A percentile compares a stretch with the other conserved stretches of the same genome.
Evolutionary conservation across 2,329 filamentous ascomycete genomes (phyloP).

Genomic region (Fusarium continuum): DNA sequence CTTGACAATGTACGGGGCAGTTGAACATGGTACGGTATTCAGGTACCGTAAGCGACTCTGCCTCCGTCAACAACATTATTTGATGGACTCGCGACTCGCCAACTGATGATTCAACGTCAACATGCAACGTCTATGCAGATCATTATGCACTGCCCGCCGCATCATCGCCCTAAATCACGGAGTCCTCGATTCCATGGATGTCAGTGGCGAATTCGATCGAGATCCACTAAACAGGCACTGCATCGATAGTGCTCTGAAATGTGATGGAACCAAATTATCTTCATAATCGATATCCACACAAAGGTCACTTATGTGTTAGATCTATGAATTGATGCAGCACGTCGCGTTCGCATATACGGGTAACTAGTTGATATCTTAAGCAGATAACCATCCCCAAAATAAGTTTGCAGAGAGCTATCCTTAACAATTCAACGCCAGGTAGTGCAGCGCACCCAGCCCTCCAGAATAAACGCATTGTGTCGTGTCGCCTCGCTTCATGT

Average conservation of each 20-base stretch:
- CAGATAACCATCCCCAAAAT: neutral
- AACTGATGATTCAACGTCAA: neutral
- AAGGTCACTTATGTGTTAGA: neutral
- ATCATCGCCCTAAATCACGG: conserved; percentile 8
- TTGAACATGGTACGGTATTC: too few relatives aligned
- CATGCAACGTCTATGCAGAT: conserved; percentile 34
- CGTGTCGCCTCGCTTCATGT: conserved; percentile 15
- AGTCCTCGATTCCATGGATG: conserved; percentile 3
- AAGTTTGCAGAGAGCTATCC: conserved; percentile 11
- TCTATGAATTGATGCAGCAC: neutral
- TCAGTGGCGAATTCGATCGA: conserved; percentile 24
- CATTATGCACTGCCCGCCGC: conserved; percentile 32
- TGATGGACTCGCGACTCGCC: too few relatives aligned
- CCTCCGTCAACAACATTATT: neutral
- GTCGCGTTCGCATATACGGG: neutral
- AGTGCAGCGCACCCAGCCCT: conserved; percentile 13
- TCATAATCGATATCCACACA: neutral
- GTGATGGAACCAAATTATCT: neutral
- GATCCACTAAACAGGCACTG: conserved; percentile 27
- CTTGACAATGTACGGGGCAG: neutral
- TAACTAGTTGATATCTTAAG: neutral
- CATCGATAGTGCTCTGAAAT: neutral
- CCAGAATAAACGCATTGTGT: conserved; percentile 19
- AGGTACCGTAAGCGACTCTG: too few relatives aligned
- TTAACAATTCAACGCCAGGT: conserved; percentile 25